Conservation (phyloP, 345 rosid genomes). For the Melaleuca quinquenervia region DNA sequence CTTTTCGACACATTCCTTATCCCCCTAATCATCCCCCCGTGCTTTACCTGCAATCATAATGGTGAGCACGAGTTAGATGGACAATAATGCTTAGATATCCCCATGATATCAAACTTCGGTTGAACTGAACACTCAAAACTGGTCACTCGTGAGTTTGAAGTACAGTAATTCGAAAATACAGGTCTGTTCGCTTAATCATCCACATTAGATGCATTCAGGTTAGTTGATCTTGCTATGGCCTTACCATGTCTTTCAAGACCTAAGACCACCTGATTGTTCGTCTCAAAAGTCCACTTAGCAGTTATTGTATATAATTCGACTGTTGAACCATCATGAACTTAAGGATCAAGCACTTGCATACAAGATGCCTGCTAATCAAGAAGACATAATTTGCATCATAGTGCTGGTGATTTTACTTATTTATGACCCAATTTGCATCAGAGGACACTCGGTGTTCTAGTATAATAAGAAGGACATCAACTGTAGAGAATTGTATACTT, state of each 20-base stretch:
- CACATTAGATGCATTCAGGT: neutral
- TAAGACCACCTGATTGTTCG: neutral
- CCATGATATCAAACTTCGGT: neutral
- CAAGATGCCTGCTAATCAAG: neutral
- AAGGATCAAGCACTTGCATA: neutral
- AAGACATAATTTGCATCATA: neutral
- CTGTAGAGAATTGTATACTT: neutral
- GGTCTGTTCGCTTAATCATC: neutral
- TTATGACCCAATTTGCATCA: neutral
- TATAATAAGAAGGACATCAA: neutral
- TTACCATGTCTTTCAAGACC: neutral
- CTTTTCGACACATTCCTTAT: neutral
- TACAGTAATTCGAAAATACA: neutral
- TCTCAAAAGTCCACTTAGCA: neutral
- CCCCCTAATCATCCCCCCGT: neutral
- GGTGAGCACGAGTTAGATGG: neutral
- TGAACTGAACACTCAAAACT: neutral
- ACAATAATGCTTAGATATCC: neutral
- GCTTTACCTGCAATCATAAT: neutral
- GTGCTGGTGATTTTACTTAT: neutral
- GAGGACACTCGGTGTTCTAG: too few species aligned
- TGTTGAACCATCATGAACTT: neutral
- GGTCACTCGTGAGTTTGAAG: neutral
- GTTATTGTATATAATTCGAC: neutral
- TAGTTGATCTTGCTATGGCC: neutral